phyloP scores from a whole-genome alignment of 805 yeast species.

The Spencermartinsiella europaea region DNA sequence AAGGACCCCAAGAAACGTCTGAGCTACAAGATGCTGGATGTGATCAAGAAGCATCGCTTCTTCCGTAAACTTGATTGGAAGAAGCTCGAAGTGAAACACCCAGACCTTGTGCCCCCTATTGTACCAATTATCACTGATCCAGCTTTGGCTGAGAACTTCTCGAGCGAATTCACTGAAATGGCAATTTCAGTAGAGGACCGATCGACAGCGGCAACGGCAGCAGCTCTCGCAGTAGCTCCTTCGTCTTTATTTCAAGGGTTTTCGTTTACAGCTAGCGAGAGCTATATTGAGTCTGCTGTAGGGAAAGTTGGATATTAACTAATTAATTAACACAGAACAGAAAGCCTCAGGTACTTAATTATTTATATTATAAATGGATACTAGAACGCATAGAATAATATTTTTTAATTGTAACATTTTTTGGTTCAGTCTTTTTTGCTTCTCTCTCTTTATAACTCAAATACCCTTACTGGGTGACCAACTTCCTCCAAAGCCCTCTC shows the following conservation, averaged over 20 bases:
- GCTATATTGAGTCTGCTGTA: constrained; percentile 28
- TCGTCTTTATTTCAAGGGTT: constrained; percentile 28
- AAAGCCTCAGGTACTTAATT: background rate
- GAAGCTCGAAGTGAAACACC: constrained; percentile 45
- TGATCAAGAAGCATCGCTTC: constrained; percentile 59
- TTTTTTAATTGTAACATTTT: background rate
- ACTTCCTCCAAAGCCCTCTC: constrained; percentile 42
- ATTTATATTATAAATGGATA: background rate
- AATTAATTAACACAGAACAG: too few relatives aligned
- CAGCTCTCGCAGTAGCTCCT: background rate
- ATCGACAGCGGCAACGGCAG: background rate
- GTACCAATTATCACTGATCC: constrained; percentile 81
- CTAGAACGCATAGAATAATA: background rate
- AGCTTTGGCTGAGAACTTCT: constrained; percentile 78
- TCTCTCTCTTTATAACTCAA: background rate
- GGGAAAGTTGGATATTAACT: background rate
- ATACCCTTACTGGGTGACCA: background rate
- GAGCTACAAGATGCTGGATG: constrained; percentile 51
- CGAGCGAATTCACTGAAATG: constrained; percentile 71
- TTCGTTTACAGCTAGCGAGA: constrained; percentile 36
- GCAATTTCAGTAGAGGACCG: constrained; percentile 30
- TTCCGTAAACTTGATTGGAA: constrained; percentile 76
- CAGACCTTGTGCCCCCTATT: constrained; percentile 61
- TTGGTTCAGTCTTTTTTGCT: background rate
- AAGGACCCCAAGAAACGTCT: constrained; percentile 65